Evolutionary conservation across 176 grass and related monocot genomes (phyloP), one percentile per base, ranked within the genome.

Genomic region (Oryza longistaminata): DNA sequence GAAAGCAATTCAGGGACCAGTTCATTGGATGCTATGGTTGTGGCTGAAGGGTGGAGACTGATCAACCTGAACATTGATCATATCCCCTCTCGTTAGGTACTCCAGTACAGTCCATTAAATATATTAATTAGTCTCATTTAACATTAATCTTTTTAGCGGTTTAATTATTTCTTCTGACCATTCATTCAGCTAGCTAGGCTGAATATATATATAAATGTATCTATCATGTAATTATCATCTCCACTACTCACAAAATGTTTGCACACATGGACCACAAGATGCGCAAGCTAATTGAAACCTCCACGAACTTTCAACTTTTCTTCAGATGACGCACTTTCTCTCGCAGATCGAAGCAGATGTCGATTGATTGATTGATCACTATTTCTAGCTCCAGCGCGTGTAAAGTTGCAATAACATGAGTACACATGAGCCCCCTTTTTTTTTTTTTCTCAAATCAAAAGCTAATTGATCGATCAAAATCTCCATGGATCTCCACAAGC

Each of bases 241-340:
- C 81, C 81, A 66, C 71, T 66, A 58, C 53, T 58, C 17, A 83
- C 37, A 46, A 64, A 74, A 52, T 64, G 55, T 64, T 64, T 5
- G n/a, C 37, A 71, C 80, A 82, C 34, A 5, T 81, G 66, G 4
- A 11, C 19, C 10, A 71, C 55, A 52, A 42, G 55, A n/a, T 37
- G 78, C 31, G 45, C 19, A 35, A 65, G 62, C n/a, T 37, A 73
- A 42, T 10, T 71, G 37, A 64, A 64, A 64, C 40, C 14, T 19
- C 25, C 71, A 50, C 45, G 9, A 17, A 50, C 24, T 31, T 14
- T 16, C 50, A 52, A 31, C 31, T 9, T 71, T 61, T 72, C 39
- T 43, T 14, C 11, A 44, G 69, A 72, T 29, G 42, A 33, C 61
- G 68, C 73, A 62, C 5, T 33, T 50, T 12, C 15, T 44, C 75